Base-by-base conservation (phyloP, 2,329 filamentous ascomycete species). In the Colletotrichum shisoi region DNA sequence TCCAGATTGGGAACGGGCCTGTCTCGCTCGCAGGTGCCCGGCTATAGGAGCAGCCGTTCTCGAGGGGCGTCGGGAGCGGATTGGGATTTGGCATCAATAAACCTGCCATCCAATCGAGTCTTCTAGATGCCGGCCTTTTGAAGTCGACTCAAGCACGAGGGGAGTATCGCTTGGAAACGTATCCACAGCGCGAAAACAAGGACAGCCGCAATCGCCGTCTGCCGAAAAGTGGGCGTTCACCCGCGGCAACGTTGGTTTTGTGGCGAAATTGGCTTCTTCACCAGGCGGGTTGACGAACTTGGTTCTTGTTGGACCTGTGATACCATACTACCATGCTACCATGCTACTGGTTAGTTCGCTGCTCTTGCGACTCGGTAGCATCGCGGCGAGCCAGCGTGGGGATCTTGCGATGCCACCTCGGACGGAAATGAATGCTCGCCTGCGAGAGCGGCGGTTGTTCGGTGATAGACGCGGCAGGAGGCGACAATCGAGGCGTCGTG, bases 31-130 rank as follows among this genome's bases (percentile, higher is more conserved):
- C 48, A 53, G 53, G 34, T 59, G 44, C 24, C 31, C 52, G 54
- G 62, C 49, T 60, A 48, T 19, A 59, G 48, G 44, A 51, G 54
- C 62, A 64, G 37, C 54, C 56, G 49, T 68, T 61, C 48, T 66
- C 49, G 65, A 68, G 66, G 44, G 48, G 49, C 31, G 31, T 34
- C 54, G 51, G 62, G 49, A 61, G 62, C 48, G 49, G 42, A 37
- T 61, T 51, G 48, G n/a, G 45, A 57, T 56, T 49, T 46, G 49
- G 40, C 54, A 40, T 58, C 54, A 63, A 57, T 56, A 24, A 52
- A 49, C 19, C 48, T 21, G 44, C 37, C 49, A 49, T 56, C 59
- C 67, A 68, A 68, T 63, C 53, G 48, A 54, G 46, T 46, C 45
- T 17, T 56, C 37, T 19, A 68, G 27, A 4, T 52, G 40, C 49